Conservation (phyloP, 2,329 filamentous ascomycete genomes). For the Aspergillus sp. region DNA sequence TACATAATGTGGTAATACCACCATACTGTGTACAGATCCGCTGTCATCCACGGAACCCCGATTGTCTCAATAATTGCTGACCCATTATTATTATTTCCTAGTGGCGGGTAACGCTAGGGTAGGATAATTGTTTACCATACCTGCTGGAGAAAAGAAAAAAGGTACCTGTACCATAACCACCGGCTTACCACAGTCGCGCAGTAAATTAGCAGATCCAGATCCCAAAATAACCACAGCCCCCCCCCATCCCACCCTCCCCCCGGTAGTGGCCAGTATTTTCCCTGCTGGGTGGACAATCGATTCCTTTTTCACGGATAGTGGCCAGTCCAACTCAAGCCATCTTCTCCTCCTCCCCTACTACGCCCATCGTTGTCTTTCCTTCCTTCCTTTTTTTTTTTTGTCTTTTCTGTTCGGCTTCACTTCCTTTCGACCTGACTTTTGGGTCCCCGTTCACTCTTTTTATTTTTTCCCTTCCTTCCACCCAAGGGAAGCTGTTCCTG, state of each 20-base stretch:
- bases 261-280: slow-evolving; percentile 24
- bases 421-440: background rate
- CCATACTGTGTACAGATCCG: background rate
- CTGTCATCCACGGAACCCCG: background rate
- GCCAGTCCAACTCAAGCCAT: slow-evolving; percentile 22
- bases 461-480: slow-evolving; percentile 7
- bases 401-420: slow-evolving; percentile 8
- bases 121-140: slow-evolving; percentile 1
- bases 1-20: background rate
- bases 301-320: slow-evolving; percentile 25
- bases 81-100: background rate
- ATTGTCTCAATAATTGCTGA: background rate
- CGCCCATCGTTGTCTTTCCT: slow-evolving; percentile 26
- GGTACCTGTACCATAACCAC: slow-evolving; percentile 9
- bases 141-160: background rate
- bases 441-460: slow-evolving; percentile 14
- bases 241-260: slow-evolving; percentile 16
- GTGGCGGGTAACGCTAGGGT: background rate
- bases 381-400: slow-evolving; percentile 22
- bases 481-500: background rate
- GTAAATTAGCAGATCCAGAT: slow-evolving; percentile 23
- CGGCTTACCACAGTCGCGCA: slow-evolving; percentile 5
- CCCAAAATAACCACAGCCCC: slow-evolving; percentile 33
- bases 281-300: slow-evolving; percentile 24
- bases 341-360: slow-evolving; percentile 23